phyloP scores from a whole-genome alignment of 768 basidiomycete genomes.

The Roridomyces roridus region DNA sequence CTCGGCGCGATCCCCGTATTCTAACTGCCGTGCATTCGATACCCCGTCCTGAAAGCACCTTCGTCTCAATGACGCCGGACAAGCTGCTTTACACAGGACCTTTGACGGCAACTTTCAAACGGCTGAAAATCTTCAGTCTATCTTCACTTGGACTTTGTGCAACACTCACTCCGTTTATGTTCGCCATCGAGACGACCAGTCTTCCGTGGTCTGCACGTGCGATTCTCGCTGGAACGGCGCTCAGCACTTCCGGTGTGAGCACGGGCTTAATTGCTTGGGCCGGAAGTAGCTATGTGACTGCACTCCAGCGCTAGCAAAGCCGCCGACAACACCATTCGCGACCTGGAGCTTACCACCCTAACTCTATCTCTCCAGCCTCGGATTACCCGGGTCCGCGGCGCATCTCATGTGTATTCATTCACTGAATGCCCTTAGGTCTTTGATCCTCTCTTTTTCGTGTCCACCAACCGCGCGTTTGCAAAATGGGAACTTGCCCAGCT shows the following conservation, averaged over 20 bases:
- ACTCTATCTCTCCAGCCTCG: constrained; percentile 64
- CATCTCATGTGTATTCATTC: background rate
- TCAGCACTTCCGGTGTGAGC: constrained; percentile 75
- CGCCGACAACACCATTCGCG: constrained; percentile 50
- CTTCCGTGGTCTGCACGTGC: constrained; percentile 73
- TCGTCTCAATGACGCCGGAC: constrained; percentile 25
- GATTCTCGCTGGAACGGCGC: constrained; percentile 70
- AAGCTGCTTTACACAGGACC: constrained; percentile 71
- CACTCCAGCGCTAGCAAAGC: constrained; percentile 58
- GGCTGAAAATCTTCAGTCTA: constrained; percentile 84
- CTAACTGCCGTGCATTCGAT: background rate
- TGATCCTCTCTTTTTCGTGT: constrained; percentile 73
- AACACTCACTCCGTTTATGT: constrained; percentile 79
- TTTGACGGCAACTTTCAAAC: constrained; percentile 71
- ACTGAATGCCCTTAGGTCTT: constrained; percentile 51
- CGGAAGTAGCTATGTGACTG: constrained; percentile 76
- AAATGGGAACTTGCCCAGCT: constrained; percentile 77
- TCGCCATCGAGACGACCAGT: constrained; percentile 79
- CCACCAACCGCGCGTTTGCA: constrained; percentile 72
- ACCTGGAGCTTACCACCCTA: constrained; percentile 73
- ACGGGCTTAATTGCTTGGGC: constrained; percentile 77
- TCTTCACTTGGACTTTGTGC: constrained; percentile 74
- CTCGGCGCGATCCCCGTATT: background rate
- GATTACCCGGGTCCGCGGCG: constrained; percentile 59
- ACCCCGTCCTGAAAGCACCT: constrained; percentile 8